Evolutionary conservation across 495 filamentous ascomycete species (phyloP).

Genomic region (Cryomyces antarcticus): DNA sequence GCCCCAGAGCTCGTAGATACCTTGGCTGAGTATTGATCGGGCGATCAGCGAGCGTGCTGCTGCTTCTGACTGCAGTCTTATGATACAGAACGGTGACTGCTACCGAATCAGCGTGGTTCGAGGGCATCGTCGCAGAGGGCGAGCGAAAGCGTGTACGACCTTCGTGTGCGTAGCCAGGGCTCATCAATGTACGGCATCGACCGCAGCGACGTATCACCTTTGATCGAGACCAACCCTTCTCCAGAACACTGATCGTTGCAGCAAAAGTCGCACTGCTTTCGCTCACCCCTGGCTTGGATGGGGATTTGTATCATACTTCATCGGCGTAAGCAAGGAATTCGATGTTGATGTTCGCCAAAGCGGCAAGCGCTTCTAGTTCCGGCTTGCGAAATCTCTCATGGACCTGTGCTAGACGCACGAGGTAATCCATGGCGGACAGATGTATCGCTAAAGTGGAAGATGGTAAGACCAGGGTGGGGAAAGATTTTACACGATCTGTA

Average conservation of each 20-base stretch:
- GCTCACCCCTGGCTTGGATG: background rate
- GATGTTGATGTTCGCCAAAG: slow-evolving; percentile 42
- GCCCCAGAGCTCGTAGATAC: slow-evolving; percentile 81
- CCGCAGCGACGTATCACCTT: too few species aligned
- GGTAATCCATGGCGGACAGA: slow-evolving; percentile 34
- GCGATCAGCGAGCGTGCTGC: slow-evolving; percentile 44
- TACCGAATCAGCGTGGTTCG: background rate
- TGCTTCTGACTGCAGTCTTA: slow-evolving; percentile 42
- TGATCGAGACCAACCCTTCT: too few species aligned
- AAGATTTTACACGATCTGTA: too few species aligned
- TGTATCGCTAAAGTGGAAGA: too few species aligned
- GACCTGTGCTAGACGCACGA: slow-evolving; percentile 75
- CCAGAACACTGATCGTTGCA: too few species aligned
- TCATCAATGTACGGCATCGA: too few species aligned
- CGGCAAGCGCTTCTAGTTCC: slow-evolving; percentile 69
- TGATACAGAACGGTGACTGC: slow-evolving; percentile 74
- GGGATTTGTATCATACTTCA: slow-evolving; percentile 29
- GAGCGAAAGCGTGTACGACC: too few species aligned
- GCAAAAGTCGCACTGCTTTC: too few species aligned
- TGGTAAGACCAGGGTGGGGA: too few species aligned
- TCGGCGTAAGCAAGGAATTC: slow-evolving; percentile 51
- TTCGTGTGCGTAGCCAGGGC: too few species aligned
- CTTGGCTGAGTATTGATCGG: slow-evolving; percentile 61
- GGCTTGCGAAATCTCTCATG: slow-evolving; percentile 79
- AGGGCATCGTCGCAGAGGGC: too few species aligned